phyloP scores from a whole-genome alignment of 2,329 filamentous ascomycete genomes.

The Aspergillus viridinutans region DNA sequence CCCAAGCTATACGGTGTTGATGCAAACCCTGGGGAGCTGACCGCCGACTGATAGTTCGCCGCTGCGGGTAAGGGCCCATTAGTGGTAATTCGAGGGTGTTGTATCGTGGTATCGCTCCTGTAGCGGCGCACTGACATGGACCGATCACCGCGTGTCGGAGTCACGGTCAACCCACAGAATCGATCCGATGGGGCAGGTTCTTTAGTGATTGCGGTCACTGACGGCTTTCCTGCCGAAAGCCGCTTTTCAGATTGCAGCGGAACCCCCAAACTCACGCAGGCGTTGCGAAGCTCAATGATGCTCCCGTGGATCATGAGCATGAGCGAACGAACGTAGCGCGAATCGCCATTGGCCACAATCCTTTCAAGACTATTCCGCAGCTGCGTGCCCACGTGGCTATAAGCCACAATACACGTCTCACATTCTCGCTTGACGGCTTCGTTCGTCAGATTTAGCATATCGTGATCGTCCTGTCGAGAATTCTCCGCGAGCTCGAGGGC shows the following conservation, averaged over 20 bases:
- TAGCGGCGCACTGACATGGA: slow-evolving; percentile 42
- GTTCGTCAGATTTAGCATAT: slow-evolving; percentile 38
- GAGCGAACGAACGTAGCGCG: slow-evolving; percentile 55
- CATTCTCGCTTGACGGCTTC: slow-evolving; percentile 45
- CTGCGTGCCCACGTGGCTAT: slow-evolving; percentile 47
- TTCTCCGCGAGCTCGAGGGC: slow-evolving; percentile 49
- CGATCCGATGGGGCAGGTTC: slow-evolving; percentile 25
- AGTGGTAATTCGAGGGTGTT: slow-evolving; percentile 37
- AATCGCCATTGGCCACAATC: slow-evolving; percentile 53
- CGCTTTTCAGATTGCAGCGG: slow-evolving; percentile 31
- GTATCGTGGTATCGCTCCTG: slow-evolving; percentile 50
- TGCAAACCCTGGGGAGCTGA: slow-evolving; percentile 28
- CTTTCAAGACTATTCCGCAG: slow-evolving; percentile 47
- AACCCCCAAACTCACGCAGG: slow-evolving; percentile 50
- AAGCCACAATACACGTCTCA: slow-evolving; percentile 48
- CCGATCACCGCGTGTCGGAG: slow-evolving; percentile 46
- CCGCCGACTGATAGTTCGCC: slow-evolving; percentile 20
- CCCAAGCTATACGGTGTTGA: slow-evolving; percentile 31
- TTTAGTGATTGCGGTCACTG: slow-evolving; percentile 28
- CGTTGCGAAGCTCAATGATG: slow-evolving; percentile 57
- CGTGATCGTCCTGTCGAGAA: slow-evolving; percentile 48
- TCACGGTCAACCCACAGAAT: slow-evolving; percentile 29
- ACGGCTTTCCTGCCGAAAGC: slow-evolving; percentile 21
- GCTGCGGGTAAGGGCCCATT: slow-evolving; percentile 31
- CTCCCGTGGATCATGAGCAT: slow-evolving; percentile 58